These are phyloP conservation scores for Conoideocrella luteorostrata DNA, from an alignment of 2,329 filamentous ascomycete genomes.

Conservation along the genomic window DNA sequence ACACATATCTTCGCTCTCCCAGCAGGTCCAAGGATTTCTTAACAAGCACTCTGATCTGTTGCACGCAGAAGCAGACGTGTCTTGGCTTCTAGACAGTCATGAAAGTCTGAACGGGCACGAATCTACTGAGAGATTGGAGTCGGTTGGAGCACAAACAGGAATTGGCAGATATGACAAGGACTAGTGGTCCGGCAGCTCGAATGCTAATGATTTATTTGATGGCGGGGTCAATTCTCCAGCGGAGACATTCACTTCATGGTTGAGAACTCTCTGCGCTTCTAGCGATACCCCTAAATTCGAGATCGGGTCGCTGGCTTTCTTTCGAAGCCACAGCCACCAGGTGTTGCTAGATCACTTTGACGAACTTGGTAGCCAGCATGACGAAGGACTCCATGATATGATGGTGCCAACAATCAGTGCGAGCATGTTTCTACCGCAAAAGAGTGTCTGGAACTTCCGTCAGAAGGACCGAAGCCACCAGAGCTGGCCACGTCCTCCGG, in stretches of 20 bases:
- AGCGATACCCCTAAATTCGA: slow-evolving; percentile 49
- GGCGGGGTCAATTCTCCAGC: slow-evolving; percentile 16
- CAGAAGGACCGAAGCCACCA: slow-evolving; percentile 20
- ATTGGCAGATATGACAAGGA: not conserved
- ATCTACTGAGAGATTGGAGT: too few relatives aligned
- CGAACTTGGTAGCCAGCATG: slow-evolving; percentile 39
- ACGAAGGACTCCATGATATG: slow-evolving; percentile 40
- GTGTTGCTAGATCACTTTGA: slow-evolving; percentile 46
- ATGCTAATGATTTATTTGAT: not conserved
- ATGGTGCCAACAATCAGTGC: slow-evolving; percentile 49
- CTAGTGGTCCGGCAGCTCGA: slow-evolving; percentile 6
- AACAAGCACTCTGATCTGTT: slow-evolving; percentile 36
- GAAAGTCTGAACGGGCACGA: not conserved
- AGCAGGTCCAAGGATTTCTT: slow-evolving; percentile 39
- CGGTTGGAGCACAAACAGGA: not conserved
- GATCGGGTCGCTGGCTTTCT: slow-evolving; percentile 45
- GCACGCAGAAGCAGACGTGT: slow-evolving; percentile 40
- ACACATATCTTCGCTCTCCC: slow-evolving; percentile 37
- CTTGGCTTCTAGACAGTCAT: slow-evolving; percentile 35
- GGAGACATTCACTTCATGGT: slow-evolving; percentile 25
- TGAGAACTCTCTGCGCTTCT: slow-evolving; percentile 38
- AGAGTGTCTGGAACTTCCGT: slow-evolving; percentile 44
- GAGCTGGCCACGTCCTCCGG: slow-evolving; percentile 16
- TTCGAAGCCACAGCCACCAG: slow-evolving; percentile 39
- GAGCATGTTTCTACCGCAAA: slow-evolving; percentile 45